Evolutionary conservation across 805 yeast genomes (phyloP).

Genomic region (Barnettozyma populi): DNA sequence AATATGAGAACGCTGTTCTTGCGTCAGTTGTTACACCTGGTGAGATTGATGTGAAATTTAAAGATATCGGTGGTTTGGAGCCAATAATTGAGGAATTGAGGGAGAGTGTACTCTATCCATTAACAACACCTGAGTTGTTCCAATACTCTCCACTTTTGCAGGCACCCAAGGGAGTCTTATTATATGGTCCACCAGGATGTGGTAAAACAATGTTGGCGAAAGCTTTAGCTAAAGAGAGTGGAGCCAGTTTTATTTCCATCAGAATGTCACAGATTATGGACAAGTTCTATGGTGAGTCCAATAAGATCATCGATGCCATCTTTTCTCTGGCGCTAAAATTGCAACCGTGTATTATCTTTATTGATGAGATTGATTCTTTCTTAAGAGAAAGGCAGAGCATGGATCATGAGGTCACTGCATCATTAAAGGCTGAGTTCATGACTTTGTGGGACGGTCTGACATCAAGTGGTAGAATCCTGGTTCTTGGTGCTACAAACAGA

Average conservation of each 20-base stretch:
- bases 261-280: conserved; percentile 94
- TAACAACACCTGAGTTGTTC: conserved; percentile 71
- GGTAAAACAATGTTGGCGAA: conserved; percentile 99
- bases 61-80: conserved; percentile 87
- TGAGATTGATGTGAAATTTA: conserved; percentile 71
- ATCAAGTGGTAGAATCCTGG: conserved; percentile 73
- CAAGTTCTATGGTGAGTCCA: conserved; percentile 96
- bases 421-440: conserved; percentile 95
- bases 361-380: conserved; percentile 95
- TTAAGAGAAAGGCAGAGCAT: conserved; percentile 74
- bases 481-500: conserved; percentile 92
- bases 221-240: conserved; percentile 97
- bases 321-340: conserved; percentile 85
- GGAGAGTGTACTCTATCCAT: conserved; percentile 85
- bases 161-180: conserved; percentile 92
- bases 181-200: conserved; percentile 99
- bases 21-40: conserved; percentile 78
- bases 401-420: conserved; percentile 95
- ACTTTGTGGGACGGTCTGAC: conserved; percentile 93
- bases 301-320: conserved; percentile 88
- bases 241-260: conserved; percentile 85
- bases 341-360: conserved; percentile 91
- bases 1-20: conserved; percentile 74
- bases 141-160: conserved; percentile 67
- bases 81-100: conserved; percentile 75